Evolutionary conservation across 805 yeast species (phyloP), one percentile per base, ranked within the genome.

Genomic region (Ogataea siamensis): DNA sequence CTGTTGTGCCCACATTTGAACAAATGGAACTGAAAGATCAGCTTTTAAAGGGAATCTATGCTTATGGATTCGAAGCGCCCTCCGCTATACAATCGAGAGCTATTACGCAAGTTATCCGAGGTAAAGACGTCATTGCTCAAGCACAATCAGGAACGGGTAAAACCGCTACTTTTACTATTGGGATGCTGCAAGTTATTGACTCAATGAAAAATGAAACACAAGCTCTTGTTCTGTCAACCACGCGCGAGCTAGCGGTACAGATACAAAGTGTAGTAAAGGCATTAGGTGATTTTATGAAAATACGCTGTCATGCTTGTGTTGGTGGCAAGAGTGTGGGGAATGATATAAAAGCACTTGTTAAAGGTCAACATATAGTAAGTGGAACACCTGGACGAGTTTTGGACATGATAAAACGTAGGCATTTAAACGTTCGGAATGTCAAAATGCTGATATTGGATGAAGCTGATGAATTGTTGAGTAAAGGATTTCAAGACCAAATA

Each of bases 341-440:
- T 50, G 99, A 93, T 71, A 74, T 85, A 50, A 84, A 81, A 64
- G 87, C 85, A 51, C 77, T 93, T 63, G 74, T 76, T 57, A 77
- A 78, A 49, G 95, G 95, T 53, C 94, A 85, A 50, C 97, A 91
- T 70, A 76, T 91, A 43, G 94, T 93, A 42, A 91, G 88, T 57
- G 99, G 98, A 62, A 93, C 99, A 43, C 99, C 99, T 55, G 99
- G 99, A 60, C 81, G 99, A 71, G 97, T 93, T 49, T 78, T 73
- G 58, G 98, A 93, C 67, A 87, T 93, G 91, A 89, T 93, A 62
- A 85, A 86, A 68, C 80, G 97, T 64, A 76, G 95, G 58, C 74
- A 72, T 68, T 80, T 93, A 67, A 80, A 71, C 62, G 83, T 95
- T 49, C 78, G 86, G 56, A 75, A 81, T 65, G 74, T 93, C 58